Evolutionary conservation across 2,329 filamentous ascomycete species (phyloP).

Genomic region (Fusarium sulawesiense): DNA sequence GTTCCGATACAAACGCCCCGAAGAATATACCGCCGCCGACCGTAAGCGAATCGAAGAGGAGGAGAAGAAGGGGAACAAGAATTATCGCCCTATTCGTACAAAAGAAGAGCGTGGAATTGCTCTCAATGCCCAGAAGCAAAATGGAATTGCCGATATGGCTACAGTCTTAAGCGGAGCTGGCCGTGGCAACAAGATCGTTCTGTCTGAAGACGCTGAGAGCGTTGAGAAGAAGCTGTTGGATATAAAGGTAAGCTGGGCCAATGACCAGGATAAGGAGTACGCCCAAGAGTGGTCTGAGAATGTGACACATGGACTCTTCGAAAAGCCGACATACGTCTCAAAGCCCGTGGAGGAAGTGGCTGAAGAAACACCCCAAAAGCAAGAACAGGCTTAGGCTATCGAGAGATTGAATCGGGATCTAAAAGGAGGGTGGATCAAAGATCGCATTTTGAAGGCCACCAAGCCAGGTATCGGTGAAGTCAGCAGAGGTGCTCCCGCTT

Average conservation of each 20-base stretch:
- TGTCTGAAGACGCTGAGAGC: constrained; percentile 37
- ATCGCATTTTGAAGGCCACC: neutral
- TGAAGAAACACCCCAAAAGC: constrained; percentile 3
- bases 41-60: constrained; percentile 50
- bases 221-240: constrained; percentile 48
- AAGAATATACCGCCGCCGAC: constrained; percentile 50
- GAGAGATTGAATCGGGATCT: neutral
- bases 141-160: constrained; percentile 72
- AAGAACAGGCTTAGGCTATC: neutral
- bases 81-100: constrained; percentile 51
- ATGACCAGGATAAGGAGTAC: constrained; percentile 60
- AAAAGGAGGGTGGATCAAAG: constrained; percentile 1
- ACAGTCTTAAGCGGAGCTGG: constrained; percentile 65
- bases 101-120: constrained; percentile 60
- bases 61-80: constrained; percentile 46
- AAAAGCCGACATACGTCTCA: constrained; percentile 42
- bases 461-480: neutral
- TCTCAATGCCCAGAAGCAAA: constrained; percentile 70
- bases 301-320: constrained; percentile 61
- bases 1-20: constrained; percentile 55
- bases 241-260: constrained; percentile 64
- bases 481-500: neutral
- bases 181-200: constrained; percentile 61
- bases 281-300: constrained; percentile 64
- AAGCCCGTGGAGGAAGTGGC: constrained; percentile 21